Evolutionary conservation across 2,329 filamentous ascomycete species (phyloP).

Genomic region (Curvularia spicifera): DNA sequence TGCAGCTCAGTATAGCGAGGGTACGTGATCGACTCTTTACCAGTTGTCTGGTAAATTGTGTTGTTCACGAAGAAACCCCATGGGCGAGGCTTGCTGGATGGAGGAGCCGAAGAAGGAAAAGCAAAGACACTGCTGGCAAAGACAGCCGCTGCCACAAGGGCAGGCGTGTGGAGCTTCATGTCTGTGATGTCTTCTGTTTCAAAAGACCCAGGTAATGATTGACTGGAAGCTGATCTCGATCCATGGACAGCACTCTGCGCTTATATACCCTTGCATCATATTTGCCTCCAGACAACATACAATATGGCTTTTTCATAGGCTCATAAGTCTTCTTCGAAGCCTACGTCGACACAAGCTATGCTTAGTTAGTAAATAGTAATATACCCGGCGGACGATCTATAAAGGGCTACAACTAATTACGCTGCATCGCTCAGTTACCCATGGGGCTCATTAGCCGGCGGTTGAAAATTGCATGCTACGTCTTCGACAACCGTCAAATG

Average conservation of each 20-base stretch:
- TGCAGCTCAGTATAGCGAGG: constrained; percentile 25
- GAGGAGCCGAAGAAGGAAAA: neutral
- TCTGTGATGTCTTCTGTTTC: neutral
- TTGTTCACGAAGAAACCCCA: constrained; percentile 31
- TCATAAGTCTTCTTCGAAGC: neutral
- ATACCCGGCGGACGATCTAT: constrained; percentile 10
- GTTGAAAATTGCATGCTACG: neutral
- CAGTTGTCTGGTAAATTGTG: constrained; percentile 27
- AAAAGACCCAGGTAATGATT: neutral
- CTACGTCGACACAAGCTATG: neutral
- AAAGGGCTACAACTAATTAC: neutral
- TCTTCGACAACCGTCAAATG: neutral
- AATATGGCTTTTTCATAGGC: neutral
- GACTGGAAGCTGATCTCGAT: neutral
- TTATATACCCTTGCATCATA: constrained; percentile 6
- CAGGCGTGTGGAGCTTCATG: constrained; percentile 3
- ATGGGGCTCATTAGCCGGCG: constrained; percentile 11
- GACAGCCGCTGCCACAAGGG: constrained; percentile 1
- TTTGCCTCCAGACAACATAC: neutral
- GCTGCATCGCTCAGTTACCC: neutral
- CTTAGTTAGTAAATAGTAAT: neutral
- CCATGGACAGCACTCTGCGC: neutral
- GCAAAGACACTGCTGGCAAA: constrained; percentile 2
- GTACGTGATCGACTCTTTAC: constrained; percentile 23
- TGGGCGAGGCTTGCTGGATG: constrained; percentile 11